Conservation (phyloP, 345 rosid species). For the Euphorbia tirucalli region DNA sequence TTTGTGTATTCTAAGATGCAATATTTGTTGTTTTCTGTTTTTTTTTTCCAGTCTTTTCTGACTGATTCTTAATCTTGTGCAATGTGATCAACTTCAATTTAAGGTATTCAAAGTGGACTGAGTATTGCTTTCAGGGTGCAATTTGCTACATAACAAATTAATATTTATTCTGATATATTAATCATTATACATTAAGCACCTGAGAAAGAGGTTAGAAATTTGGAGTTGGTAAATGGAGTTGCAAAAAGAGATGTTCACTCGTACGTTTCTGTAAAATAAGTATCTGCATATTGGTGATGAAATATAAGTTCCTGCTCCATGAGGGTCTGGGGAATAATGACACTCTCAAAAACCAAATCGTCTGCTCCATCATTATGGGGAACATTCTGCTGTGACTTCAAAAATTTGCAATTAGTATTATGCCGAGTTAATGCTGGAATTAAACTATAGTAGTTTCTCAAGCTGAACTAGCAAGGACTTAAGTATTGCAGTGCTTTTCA, state of each 20-base stretch:
- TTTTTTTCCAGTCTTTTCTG: too few relatives aligned
- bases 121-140: not conserved
- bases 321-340: not conserved
- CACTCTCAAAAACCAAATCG: not conserved
- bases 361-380: not conserved
- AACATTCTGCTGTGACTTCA: not conserved
- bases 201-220: not conserved
- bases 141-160: not conserved
- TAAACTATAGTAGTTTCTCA: not conserved
- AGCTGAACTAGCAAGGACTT: not conserved
- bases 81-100: not conserved
- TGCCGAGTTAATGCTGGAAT: not conserved
- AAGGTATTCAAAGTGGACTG: not conserved
- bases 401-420: not conserved
- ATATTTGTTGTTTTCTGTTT: not conserved
- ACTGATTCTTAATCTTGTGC: too few relatives aligned
- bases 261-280: not conserved
- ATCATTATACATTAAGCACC: not conserved
- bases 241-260: not conserved
- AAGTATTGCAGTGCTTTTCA: not conserved
- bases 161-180: too few relatives aligned
- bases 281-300: not conserved
- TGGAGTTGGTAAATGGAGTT: not conserved
- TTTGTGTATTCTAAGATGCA: not conserved
- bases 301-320: not conserved